These are phyloP conservation scores for Micromonas commoda DNA, from an alignment of 139 green algal species.

Conservation along the genomic window DNA sequence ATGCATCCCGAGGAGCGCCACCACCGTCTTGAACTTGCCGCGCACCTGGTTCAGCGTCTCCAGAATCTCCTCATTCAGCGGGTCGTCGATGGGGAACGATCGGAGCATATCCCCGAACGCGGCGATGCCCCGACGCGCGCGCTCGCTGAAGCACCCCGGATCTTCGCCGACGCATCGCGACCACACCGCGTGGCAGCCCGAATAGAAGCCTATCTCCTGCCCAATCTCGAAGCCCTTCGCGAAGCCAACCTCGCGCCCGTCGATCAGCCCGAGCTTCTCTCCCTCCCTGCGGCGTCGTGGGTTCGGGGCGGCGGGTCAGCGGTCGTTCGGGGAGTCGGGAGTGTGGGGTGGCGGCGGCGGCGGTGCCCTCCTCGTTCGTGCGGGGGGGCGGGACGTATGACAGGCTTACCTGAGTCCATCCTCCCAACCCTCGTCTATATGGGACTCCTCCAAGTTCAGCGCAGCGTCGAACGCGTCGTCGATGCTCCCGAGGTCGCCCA, in stretches of 20 bases:
- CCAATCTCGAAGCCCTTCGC: slow-evolving; percentile 8
- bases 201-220: slow-evolving; percentile 1
- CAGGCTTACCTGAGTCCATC: not conserved
- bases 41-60: not conserved
- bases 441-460: not conserved
- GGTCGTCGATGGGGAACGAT: not conserved
- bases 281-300: not conserved
- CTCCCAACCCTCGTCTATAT: not conserved
- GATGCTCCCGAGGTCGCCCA: not conserved
- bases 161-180: not conserved
- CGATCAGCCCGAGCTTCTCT: not conserved
- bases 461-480: not conserved
- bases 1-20: not conserved
- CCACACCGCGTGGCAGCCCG: not conserved
- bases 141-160: not conserved
- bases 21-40: slow-evolving; percentile 5
- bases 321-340: too few relatives aligned
- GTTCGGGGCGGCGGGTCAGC: too few relatives aligned
- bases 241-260: slow-evolving; percentile 6
- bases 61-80: not conserved
- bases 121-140: not conserved
- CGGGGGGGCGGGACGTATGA: not conserved
- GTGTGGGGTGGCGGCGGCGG: too few relatives aligned
- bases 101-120: not conserved
- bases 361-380: not conserved